phyloP scores from a whole-genome alignment of 169 alveolate genomes.

The Cryptosporidium xiaoi region DNA sequence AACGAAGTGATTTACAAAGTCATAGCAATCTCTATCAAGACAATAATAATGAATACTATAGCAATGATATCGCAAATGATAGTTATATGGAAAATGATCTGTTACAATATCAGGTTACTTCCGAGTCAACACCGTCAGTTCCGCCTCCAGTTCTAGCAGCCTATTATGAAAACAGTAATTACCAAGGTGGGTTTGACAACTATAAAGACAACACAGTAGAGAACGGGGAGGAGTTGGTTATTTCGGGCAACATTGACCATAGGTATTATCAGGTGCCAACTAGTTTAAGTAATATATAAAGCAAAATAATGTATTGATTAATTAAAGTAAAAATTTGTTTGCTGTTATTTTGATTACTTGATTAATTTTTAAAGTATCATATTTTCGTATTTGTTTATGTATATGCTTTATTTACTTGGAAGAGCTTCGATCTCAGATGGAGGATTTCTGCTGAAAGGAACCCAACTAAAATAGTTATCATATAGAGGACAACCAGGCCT shows the following conservation, averaged over 20 bases:
- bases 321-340: not conserved
- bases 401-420: slow-evolving; percentile 7
- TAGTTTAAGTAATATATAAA: slow-evolving; percentile 29
- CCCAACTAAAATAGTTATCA: slow-evolving; percentile 67
- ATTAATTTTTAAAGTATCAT: too few relatives aligned
- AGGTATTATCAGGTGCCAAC: slow-evolving; percentile 32
- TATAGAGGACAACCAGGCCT: slow-evolving; percentile 39
- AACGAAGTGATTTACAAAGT: too few relatives aligned
- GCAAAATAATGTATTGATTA: not conserved
- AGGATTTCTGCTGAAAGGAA: slow-evolving; percentile 66
- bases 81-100: too few relatives aligned
- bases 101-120: too few relatives aligned
- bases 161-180: slow-evolving; percentile 3
- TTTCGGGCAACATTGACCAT: not conserved
- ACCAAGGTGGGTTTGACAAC: not conserved
- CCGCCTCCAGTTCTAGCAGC: slow-evolving; percentile 69
- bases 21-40: too few relatives aligned
- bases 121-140: not conserved
- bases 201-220: not conserved
- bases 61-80: too few relatives aligned
- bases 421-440: slow-evolving; percentile 56
- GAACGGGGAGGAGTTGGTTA: too few relatives aligned
- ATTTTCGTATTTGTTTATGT: not conserved
- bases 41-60: too few relatives aligned
- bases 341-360: not conserved